Conservation (phyloP, 441 rosid genomes). For the Daphne laureola region DNA sequence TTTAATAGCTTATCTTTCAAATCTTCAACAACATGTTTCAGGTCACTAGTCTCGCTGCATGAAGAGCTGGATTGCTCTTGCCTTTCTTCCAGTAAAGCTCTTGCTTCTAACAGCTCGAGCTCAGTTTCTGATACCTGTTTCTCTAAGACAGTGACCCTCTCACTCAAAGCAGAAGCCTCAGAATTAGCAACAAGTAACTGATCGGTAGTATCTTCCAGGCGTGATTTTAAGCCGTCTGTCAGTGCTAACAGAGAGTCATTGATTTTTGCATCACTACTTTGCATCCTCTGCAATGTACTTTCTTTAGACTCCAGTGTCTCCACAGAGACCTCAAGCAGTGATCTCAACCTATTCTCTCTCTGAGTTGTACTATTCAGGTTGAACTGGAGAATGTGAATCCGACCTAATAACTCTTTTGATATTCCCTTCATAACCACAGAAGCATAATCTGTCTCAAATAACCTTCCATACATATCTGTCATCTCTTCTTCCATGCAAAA, state of each 20-base stretch:
- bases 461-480: slow-evolving; percentile 39
- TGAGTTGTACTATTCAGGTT: slow-evolving; percentile 51
- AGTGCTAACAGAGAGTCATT: slow-evolving; percentile 36
- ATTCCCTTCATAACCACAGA: slow-evolving; percentile 58
- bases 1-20: slow-evolving; percentile 33
- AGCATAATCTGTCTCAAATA: slow-evolving; percentile 67
- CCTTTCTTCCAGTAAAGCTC: slow-evolving; percentile 23
- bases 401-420: slow-evolving; percentile 60
- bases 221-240: slow-evolving; percentile 42
- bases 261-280: slow-evolving; percentile 35
- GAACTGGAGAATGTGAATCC: slow-evolving; percentile 56
- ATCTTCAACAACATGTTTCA: slow-evolving; percentile 29
- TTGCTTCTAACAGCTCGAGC: slow-evolving; percentile 23
- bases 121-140: slow-evolving; percentile 47
- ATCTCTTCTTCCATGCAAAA: slow-evolving; percentile 59
- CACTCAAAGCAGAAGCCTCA: slow-evolving; percentile 45
- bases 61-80: slow-evolving; percentile 17
- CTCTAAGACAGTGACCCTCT: slow-evolving; percentile 46
- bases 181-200: slow-evolving; percentile 40
- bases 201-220: slow-evolving; percentile 51
- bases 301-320: slow-evolving; percentile 53
- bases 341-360: slow-evolving; percentile 47
- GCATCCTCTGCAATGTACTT: slow-evolving; percentile 40
- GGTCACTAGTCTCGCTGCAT: slow-evolving; percentile 13
- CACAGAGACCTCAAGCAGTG: slow-evolving; percentile 35